These are phyloP conservation scores for Monosporozyma siamensis DNA, from an alignment of 805 yeast species.

Conservation along the genomic window DNA sequence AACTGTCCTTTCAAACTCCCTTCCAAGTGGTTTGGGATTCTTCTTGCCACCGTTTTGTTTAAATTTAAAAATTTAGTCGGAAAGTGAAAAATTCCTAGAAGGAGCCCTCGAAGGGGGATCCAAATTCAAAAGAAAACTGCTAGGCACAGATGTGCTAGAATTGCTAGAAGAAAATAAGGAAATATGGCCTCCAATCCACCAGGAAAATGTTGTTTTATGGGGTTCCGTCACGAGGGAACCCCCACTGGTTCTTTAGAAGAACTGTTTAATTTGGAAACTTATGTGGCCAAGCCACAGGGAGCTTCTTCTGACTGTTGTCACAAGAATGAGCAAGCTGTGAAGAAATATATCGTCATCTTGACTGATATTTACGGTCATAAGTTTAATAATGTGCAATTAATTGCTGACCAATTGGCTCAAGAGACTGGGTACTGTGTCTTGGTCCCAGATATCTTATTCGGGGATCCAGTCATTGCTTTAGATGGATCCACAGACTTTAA, in stretches of 20 bases:
- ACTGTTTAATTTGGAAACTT: conserved; percentile 38
- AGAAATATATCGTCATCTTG: conserved; percentile 48
- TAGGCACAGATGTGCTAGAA: too few species aligned
- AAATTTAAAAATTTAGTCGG: too few species aligned
- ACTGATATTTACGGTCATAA: conserved; percentile 65
- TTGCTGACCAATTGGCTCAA: conserved; percentile 56
- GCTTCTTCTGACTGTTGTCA: not conserved
- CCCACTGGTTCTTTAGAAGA: conserved; percentile 37
- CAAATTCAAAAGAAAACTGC: too few species aligned
- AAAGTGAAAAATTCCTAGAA: too few species aligned
- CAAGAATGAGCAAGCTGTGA: conserved; percentile 17
- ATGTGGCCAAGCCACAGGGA: conserved; percentile 34
- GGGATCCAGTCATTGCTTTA: conserved; percentile 34
- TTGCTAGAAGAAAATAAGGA: too few species aligned
- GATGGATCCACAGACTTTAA: conserved; percentile 20
- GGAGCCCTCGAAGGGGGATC: too few species aligned
- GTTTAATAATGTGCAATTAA: conserved; percentile 46
- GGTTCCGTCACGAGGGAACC: conserved; percentile 41
- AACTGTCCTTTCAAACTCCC: too few species aligned
- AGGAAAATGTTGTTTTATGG: conserved; percentile 39
- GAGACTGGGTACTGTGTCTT: conserved; percentile 53
- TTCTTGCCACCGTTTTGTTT: too few species aligned
- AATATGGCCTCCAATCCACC: conserved; percentile 46
- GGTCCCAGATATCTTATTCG: conserved; percentile 66
- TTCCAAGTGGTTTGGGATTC: too few species aligned